Evolutionary conservation across 1,139 yeast species (phyloP).

Genomic region (Hyphopichia wangnamkhiaoensis): DNA sequence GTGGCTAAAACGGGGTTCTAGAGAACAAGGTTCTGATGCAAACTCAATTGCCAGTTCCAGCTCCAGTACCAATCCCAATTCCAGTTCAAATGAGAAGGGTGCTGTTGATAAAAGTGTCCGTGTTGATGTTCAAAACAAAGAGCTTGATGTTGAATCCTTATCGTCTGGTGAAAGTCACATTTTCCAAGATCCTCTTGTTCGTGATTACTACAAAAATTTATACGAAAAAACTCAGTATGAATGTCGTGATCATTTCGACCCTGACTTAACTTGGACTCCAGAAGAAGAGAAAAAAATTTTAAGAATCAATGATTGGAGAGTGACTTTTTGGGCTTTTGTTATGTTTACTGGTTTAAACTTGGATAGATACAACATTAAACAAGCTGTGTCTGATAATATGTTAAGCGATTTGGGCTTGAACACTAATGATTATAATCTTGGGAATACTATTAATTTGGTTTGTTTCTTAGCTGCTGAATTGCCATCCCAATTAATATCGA

Average conservation of each 20-base stretch:
- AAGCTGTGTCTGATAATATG: constrained; percentile 31
- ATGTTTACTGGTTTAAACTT: constrained; percentile 34
- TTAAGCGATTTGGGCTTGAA: constrained; percentile 27
- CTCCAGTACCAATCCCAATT: too few species aligned
- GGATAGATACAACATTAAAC: constrained; percentile 30
- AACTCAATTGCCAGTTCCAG: too few species aligned
- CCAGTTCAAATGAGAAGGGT: background rate
- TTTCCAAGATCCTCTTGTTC: constrained; percentile 31
- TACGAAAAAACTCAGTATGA: constrained; percentile 34
- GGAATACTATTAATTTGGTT: constrained; percentile 32
- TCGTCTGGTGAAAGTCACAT: constrained; percentile 14
- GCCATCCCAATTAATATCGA: constrained; percentile 34
- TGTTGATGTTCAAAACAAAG: background rate
- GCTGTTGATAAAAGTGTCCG: too few species aligned
- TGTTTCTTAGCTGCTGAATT: constrained; percentile 33
- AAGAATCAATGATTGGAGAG: constrained; percentile 30
- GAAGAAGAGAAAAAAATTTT: constrained; percentile 32
- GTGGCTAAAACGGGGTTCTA: too few species aligned
- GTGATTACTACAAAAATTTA: constrained; percentile 28
- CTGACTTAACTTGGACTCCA: constrained; percentile 34
- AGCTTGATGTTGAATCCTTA: constrained; percentile 3
- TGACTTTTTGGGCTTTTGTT: constrained; percentile 31
- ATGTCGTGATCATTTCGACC: constrained; percentile 35
- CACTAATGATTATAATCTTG: constrained; percentile 32
- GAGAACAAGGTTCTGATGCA: too few species aligned